Conservation (phyloP, 768 basidiomycete genomes). For the Lactarius tabidus region DNA sequence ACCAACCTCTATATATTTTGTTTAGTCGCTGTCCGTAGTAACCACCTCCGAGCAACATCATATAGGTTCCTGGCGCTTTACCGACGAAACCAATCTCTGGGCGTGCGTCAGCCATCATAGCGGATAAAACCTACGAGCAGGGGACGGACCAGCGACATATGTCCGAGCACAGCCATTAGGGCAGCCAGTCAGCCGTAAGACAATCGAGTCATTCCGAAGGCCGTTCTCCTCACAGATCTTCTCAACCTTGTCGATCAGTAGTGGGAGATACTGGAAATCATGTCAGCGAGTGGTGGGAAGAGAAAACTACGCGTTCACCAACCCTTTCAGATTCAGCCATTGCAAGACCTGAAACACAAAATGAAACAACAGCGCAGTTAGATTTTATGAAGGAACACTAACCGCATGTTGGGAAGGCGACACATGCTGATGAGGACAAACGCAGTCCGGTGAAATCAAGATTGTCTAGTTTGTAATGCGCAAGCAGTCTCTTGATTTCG, state of each 20-base stretch:
- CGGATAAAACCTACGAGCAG: background rate
- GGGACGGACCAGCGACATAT: conserved; percentile 71
- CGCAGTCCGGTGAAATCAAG: conserved; percentile 73
- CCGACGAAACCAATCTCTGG: conserved; percentile 94
- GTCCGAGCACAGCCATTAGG: conserved; percentile 92
- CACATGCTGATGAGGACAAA: conserved; percentile 91
- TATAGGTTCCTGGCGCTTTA: conserved; percentile 88
- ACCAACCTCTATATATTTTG: conserved; percentile 85
- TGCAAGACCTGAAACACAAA: conserved; percentile 47
- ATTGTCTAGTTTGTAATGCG: conserved; percentile 88
- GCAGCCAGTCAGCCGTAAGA: conserved; percentile 99
- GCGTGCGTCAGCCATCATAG: background rate
- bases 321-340: conserved; percentile 78
- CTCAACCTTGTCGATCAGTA: conserved; percentile 93
- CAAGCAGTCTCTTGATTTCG: conserved; percentile 71
- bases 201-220: conserved; percentile 87
- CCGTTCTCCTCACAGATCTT: conserved; percentile 92
- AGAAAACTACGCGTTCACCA: conserved; percentile 28
- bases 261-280: conserved; percentile 69
- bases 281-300: conserved; percentile 1
- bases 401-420: conserved; percentile 94
- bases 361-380: background rate
- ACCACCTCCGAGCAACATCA: conserved; percentile 95
- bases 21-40: conserved; percentile 93
- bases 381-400: conserved; percentile 24